phyloP scores from a whole-genome alignment of 371 early-diverging fungal genomes.

The Mucor plumbeus region DNA sequence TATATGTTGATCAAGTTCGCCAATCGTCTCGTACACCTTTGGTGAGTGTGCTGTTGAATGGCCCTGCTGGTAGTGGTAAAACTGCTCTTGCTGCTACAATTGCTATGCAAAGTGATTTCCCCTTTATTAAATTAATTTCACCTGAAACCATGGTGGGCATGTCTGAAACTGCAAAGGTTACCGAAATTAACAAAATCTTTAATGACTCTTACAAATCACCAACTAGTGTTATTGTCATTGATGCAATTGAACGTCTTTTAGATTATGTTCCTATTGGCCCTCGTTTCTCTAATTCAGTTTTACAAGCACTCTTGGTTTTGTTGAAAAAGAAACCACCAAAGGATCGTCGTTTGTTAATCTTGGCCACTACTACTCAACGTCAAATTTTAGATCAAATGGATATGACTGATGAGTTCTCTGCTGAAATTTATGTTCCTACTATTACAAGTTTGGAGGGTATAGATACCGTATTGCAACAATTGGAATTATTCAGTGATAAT shows the following conservation, averaged over 20 bases:
- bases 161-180: slow-evolving; percentile 92
- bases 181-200: slow-evolving; percentile 92
- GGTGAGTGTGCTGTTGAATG: slow-evolving; percentile 89
- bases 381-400: slow-evolving; percentile 88
- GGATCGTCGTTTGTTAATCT: slow-evolving; percentile 80
- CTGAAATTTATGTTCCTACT: slow-evolving; percentile 83
- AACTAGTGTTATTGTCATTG: slow-evolving; percentile 95
- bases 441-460: slow-evolving; percentile 69
- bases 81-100: slow-evolving; percentile 98
- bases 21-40: slow-evolving; percentile 86
- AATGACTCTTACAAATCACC: slow-evolving; percentile 99
- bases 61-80: slow-evolving; percentile 93
- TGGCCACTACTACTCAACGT: slow-evolving; percentile 79
- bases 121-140: slow-evolving; percentile 98
- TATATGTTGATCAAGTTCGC: slow-evolving; percentile 88
- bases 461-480: slow-evolving; percentile 71
- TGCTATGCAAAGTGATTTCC: slow-evolving; percentile 94
- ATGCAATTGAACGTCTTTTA: slow-evolving; percentile 94
- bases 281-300: slow-evolving; percentile 95
- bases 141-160: slow-evolving; percentile 98
- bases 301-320: slow-evolving; percentile 95
- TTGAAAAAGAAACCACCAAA: slow-evolving; percentile 93
- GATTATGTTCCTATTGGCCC: slow-evolving; percentile 99
- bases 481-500: slow-evolving; percentile 65
- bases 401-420: slow-evolving; percentile 84